Base-by-base conservation (phyloP, 2,329 filamentous ascomycete species). In the Hortaea sp. region DNA sequence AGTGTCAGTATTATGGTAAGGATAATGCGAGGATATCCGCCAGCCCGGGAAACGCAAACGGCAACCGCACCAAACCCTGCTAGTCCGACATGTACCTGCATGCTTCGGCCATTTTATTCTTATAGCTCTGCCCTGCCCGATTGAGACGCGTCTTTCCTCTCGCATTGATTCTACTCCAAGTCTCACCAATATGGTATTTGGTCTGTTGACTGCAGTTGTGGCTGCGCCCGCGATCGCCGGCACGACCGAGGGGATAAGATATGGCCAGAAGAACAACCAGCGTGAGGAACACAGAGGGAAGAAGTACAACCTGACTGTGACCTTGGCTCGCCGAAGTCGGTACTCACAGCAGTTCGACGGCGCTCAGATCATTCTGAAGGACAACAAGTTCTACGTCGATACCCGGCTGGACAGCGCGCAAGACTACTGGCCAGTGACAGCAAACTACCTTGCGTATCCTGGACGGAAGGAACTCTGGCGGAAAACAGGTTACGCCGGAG, bases 381-480 rank as follows among this genome's bases (percentile, higher is more conserved):
- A 71, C 52, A 65, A 69, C 48, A 71, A 72, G 57, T 63, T 74
- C 49, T 57, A 58, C 52, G 50, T 65, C 12, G 57, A 63, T 12
- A 50, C 49, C 39, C 46, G 44, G 29, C 34, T 42, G 34, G 12
- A 50, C 55, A 1, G 58, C 60, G 37, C 47, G 41, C 32, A 49
- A 31, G 7, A 38, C 13, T 28, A 32, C 29, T 35, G 41, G 20
- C 49, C 47, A 13, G 46, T 72, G 50, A 69, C 68, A 0, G 69
- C 68, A 41, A 73, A 73, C 55, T 74, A 70, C 55, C 66, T 74
- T 29, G 59, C 62, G 37, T 74, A 72, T 45, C 71, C 71, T 1
- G 59, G 63, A 1, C 60, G 68, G 40, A 64, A 65, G 7, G 39
- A 53, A n/a, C 39, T 41, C 5, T 63, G 59, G 57, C 49, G 50